These are phyloP conservation scores for Sporothrix globosa DNA, from an alignment of 2,329 filamentous ascomycete species.

Conservation along the genomic window DNA sequence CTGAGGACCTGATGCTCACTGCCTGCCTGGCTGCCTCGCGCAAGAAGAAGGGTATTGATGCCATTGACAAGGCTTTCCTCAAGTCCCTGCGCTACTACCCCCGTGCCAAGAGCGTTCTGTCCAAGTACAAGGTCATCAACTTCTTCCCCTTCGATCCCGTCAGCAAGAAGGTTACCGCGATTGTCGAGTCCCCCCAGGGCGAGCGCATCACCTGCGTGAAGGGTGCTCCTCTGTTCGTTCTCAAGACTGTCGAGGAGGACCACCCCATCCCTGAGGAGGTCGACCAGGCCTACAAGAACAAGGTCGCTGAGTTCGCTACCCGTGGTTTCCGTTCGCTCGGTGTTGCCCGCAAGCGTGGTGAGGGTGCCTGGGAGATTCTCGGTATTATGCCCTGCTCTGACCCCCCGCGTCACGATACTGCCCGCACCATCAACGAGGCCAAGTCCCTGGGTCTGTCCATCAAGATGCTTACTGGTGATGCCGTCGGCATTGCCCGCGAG, in stretches of 20 bases:
- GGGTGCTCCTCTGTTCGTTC: conserved; percentile 83
- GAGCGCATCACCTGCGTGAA: conserved; percentile 88
- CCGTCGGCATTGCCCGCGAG: conserved; percentile 89
- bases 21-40: conserved; percentile 86
- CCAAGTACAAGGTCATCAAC: conserved; percentile 81
- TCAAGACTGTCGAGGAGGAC: conserved; percentile 86
- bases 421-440: conserved; percentile 86
- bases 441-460: conserved; percentile 85
- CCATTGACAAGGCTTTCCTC: conserved; percentile 93
- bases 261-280: conserved; percentile 76
- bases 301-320: conserved; percentile 86
- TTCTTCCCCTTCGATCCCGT: conserved; percentile 91
- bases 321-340: conserved; percentile 94
- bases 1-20: conserved; percentile 89
- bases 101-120: conserved; percentile 75
- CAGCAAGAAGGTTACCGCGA: conserved; percentile 86
- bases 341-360: conserved; percentile 85
- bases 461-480: conserved; percentile 96
- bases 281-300: conserved; percentile 86
- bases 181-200: conserved; percentile 81
- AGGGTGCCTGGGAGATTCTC: conserved; percentile 84
- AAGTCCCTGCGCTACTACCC: conserved; percentile 84
- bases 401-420: conserved; percentile 87
- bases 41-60: conserved; percentile 95
- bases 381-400: conserved; percentile 95